A percentile compares a stretch with the other conserved stretches of the same genome.
Conservation (phyloP, 495 filamentous ascomycete species). For the Neurospora tetrasperma region DNA sequence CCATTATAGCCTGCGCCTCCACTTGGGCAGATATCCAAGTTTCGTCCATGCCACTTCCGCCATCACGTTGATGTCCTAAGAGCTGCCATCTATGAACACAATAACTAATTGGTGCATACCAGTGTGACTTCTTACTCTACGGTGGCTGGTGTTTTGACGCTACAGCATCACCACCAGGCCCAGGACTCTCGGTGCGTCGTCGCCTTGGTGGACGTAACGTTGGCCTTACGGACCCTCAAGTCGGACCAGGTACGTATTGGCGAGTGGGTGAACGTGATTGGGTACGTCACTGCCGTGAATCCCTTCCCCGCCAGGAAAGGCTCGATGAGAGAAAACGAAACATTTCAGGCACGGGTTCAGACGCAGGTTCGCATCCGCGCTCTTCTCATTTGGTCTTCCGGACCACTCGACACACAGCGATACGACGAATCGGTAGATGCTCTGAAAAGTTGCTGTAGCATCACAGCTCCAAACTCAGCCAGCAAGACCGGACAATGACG, state of each 20-base stretch:
- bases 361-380: slow-evolving; percentile 46
- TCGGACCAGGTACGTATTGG: slow-evolving; percentile 58
- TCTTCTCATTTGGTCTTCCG: slow-evolving; percentile 55
- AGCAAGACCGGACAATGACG: background rate
- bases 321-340: background rate
- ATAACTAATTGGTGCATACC: slow-evolving; percentile 5
- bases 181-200: slow-evolving; percentile 21
- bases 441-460: slow-evolving; percentile 1
- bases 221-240: slow-evolving; percentile 55
- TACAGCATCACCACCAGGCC: slow-evolving; percentile 57
- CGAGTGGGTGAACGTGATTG: slow-evolving; percentile 86
- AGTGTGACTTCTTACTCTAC: slow-evolving; percentile 65
- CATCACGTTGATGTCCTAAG: background rate
- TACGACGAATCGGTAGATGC: slow-evolving; percentile 44
- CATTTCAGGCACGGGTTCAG: background rate
- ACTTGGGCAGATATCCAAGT: background rate
- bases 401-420: slow-evolving; percentile 48
- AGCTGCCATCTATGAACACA: background rate
- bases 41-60: background rate
- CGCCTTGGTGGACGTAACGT: slow-evolving; percentile 57
- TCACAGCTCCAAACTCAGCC: background rate
- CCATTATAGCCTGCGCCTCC: background rate
- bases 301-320: slow-evolving; percentile 7
- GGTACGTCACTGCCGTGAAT: slow-evolving; percentile 50
- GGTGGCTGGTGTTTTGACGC: slow-evolving; percentile 44